phyloP scores from a whole-genome alignment of 2,329 filamentous ascomycete genomes.

The Parascedosporium putredinis region DNA sequence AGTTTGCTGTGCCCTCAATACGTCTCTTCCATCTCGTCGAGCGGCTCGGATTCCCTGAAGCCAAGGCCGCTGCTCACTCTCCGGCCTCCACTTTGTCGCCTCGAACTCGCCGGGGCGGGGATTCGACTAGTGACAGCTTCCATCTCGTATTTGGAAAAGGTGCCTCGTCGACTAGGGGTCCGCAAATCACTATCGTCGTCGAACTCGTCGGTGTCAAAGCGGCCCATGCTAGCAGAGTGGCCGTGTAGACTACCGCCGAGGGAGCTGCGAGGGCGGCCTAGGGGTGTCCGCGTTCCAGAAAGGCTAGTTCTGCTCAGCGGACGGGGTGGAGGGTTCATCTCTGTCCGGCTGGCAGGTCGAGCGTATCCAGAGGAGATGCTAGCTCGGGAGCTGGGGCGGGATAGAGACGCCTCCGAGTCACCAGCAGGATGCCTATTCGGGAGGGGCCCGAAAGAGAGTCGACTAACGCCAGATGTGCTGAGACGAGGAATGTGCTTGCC shows the following conservation, averaged over 20 bases:
- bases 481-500: constrained; percentile 44
- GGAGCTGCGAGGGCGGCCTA: constrained; percentile 62
- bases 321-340: constrained; percentile 43
- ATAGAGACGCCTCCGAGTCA: constrained; percentile 31
- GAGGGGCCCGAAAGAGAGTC: constrained; percentile 53
- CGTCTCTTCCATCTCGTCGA: constrained; percentile 44
- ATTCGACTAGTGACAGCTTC: constrained; percentile 29
- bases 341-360: constrained; percentile 42
- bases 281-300: constrained; percentile 49
- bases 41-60: constrained; percentile 11
- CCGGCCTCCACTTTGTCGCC: constrained; percentile 32
- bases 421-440: constrained; percentile 43
- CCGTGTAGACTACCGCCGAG: constrained; percentile 53
- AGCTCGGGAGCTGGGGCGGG: constrained; percentile 64
- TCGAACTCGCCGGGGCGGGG: constrained; percentile 30
- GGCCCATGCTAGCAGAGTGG: constrained; percentile 47
- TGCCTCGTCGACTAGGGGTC: constrained; percentile 46
- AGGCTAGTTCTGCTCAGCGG: constrained; percentile 57
- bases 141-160: constrained; percentile 37
- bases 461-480: constrained; percentile 51
- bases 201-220: constrained; percentile 36
- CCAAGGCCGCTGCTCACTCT: constrained; percentile 29
- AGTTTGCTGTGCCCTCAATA: constrained; percentile 29
- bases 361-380: constrained; percentile 44
- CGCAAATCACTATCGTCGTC: constrained; percentile 30